Evolutionary conservation across 2,329 filamentous ascomycete species (phyloP).

Genomic region (Exophiala aquamarina): DNA sequence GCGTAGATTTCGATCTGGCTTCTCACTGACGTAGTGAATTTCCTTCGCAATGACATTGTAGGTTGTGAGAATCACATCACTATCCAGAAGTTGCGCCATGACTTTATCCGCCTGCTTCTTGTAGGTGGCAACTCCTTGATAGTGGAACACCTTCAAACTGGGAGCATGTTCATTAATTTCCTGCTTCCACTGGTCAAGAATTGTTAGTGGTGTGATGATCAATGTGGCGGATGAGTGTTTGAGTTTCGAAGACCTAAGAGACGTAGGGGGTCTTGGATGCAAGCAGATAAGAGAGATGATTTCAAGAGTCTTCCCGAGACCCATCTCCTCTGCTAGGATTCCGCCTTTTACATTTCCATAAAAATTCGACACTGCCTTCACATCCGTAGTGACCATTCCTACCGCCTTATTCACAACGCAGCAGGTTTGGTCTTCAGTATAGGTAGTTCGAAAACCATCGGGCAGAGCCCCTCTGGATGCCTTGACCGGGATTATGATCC

Average conservation of each 20-base stretch:
- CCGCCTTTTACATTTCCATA: conserved; percentile 40
- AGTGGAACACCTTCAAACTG: conserved; percentile 55
- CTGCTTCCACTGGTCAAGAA: conserved; percentile 63
- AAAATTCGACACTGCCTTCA: conserved; percentile 34
- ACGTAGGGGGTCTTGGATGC: conserved; percentile 32
- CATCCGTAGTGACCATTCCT: conserved; percentile 39
- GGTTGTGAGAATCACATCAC: conserved; percentile 62
- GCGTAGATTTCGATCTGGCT: conserved; percentile 70
- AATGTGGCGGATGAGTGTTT: conserved; percentile 55
- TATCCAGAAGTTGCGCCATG: conserved; percentile 46
- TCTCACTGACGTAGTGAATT: conserved; percentile 70
- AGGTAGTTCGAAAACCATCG: conserved; percentile 34
- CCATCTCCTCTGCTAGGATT: conserved; percentile 53
- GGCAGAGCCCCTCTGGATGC: background rate
- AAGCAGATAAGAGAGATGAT: conserved; percentile 47
- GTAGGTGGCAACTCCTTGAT: conserved; percentile 51
- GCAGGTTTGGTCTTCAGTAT: conserved; percentile 38
- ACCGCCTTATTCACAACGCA: conserved; percentile 45
- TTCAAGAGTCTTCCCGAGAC: conserved; percentile 51
- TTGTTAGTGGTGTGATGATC: conserved; percentile 62
- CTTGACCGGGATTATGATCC: conserved; percentile 28
- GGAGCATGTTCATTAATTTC: conserved; percentile 61
- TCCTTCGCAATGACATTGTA: conserved; percentile 74
- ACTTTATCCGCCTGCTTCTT: conserved; percentile 38
- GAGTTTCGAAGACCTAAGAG: conserved; percentile 26